Conservation (phyloP, 306 rosid genomes). For the Parietaria judaica region DNA sequence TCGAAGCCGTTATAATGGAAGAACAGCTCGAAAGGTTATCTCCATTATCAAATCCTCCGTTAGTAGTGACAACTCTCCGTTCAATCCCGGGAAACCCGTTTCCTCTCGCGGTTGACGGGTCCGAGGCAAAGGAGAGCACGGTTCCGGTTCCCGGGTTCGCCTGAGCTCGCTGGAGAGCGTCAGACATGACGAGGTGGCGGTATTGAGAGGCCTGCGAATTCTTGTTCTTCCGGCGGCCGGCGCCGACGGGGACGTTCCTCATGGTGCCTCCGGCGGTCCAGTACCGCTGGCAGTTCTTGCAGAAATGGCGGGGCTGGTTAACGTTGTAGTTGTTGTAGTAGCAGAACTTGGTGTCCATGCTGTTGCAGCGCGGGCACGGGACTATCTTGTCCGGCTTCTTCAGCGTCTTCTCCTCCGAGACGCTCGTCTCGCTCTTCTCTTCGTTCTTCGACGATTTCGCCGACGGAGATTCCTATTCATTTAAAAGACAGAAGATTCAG, state of each 20-base stretch:
- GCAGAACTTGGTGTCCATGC: slow-evolving; percentile 87
- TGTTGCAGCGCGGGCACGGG: slow-evolving; percentile 80
- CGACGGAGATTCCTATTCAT: slow-evolving; percentile 37
- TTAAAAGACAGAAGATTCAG: slow-evolving; percentile 14
- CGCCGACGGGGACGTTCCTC: slow-evolving; percentile 75
- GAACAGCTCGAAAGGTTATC: slow-evolving; percentile 44
- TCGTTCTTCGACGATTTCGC: slow-evolving; percentile 36
- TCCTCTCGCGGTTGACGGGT: slow-evolving; percentile 36
- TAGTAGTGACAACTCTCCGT: slow-evolving; percentile 23
- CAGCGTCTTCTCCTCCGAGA: slow-evolving; percentile 39
- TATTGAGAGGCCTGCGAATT: slow-evolving; percentile 34
- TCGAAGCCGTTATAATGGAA: slow-evolving; percentile 39
- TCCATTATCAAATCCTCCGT: slow-evolving; percentile 26
- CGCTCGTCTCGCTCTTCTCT: slow-evolving; percentile 46
- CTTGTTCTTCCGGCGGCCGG: slow-evolving; percentile 90
- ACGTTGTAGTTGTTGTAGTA: slow-evolving; percentile 83
- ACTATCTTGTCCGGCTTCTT: slow-evolving; percentile 71
- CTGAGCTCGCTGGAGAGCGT: slow-evolving; percentile 31
- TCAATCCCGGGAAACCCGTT: slow-evolving; percentile 38
- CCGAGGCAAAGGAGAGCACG: slow-evolving; percentile 54
- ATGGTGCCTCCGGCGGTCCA: slow-evolving; percentile 93
- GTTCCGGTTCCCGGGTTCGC: slow-evolving; percentile 36
- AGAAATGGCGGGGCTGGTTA: slow-evolving; percentile 84
- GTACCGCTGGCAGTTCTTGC: slow-evolving; percentile 86
- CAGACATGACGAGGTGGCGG: slow-evolving; percentile 38